phyloP scores from a whole-genome alignment of 2,329 filamentous ascomycete species.

The Rhinocladiella mackenziei region DNA sequence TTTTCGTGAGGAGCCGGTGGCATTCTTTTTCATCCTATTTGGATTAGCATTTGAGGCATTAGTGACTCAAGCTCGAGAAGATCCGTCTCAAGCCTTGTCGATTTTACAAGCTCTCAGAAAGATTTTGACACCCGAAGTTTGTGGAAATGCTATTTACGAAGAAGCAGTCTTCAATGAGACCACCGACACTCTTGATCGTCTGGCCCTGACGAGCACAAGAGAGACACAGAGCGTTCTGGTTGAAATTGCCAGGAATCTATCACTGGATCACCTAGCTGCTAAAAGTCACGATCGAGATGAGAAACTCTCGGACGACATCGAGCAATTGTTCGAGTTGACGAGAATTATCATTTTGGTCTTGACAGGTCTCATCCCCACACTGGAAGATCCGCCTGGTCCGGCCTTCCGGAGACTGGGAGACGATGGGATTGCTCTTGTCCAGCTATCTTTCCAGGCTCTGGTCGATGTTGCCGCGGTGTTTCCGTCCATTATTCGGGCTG shows the following conservation, averaged over 20 bases:
- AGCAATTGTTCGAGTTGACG: constrained; percentile 94
- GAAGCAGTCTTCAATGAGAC: constrained; percentile 95
- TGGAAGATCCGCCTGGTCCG: constrained; percentile 44
- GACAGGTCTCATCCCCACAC: constrained; percentile 78
- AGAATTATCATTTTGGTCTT: constrained; percentile 93
- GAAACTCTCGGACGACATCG: constrained; percentile 90
- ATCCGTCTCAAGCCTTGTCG: constrained; percentile 74
- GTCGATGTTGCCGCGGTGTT: constrained; percentile 95
- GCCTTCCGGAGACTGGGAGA: constrained; percentile 48
- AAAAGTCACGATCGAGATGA: constrained; percentile 64
- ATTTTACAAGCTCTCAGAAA: constrained; percentile 91
- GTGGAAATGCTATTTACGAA: constrained; percentile 92
- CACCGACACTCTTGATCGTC: constrained; percentile 88
- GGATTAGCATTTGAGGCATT: constrained; percentile 94
- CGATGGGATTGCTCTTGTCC: constrained; percentile 76
- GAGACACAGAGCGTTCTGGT: constrained; percentile 90
- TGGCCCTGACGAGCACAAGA: constrained; percentile 85
- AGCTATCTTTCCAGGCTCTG: constrained; percentile 75
- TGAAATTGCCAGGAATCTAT: constrained; percentile 85
- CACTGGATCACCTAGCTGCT: constrained; percentile 85
- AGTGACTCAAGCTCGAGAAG: constrained; percentile 68
- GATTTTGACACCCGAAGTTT: constrained; percentile 89
- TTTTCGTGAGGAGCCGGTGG: constrained; percentile 94
- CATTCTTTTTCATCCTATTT: constrained; percentile 98
- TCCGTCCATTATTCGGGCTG: constrained; percentile 91